phyloP scores from a whole-genome alignment of 768 basidiomycete genomes.

The Kwoniella heveanensis region DNA sequence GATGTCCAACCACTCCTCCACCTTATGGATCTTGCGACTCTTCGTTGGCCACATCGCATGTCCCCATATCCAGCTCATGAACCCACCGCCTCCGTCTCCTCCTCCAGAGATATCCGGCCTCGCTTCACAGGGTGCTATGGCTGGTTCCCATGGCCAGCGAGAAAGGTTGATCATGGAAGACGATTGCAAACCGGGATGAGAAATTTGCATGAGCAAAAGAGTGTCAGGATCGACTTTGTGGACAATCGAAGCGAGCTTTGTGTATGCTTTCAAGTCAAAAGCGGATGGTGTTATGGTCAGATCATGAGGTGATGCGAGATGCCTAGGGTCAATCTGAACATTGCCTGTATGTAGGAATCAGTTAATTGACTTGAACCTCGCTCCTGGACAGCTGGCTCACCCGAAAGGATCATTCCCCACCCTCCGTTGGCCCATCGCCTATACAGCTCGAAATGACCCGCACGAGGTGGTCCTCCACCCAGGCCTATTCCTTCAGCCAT shows the following conservation, averaged over 20 bases:
- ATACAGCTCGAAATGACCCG: conserved; percentile 68
- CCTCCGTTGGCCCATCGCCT: conserved; percentile 69
- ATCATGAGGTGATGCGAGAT: conserved; percentile 42
- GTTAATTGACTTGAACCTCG: too few relatives aligned
- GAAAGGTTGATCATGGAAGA: conserved; percentile 69
- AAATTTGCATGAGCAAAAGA: conserved; percentile 78
- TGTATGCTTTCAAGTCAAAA: conserved; percentile 28
- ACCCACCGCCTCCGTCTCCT: conserved; percentile 26
- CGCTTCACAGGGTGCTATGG: conserved; percentile 70
- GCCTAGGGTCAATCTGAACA: conserved; percentile 48
- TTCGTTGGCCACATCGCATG: conserved; percentile 64
- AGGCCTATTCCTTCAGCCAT: conserved; percentile 83
- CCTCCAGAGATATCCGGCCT: conserved; percentile 32
- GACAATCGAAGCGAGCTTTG: conserved; percentile 14
- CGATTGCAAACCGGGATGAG: conserved; percentile 78
- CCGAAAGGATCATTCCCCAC: conserved; percentile 89
- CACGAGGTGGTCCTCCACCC: conserved; percentile 72
- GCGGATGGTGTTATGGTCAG: conserved; percentile 23
- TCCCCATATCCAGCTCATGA: conserved; percentile 59
- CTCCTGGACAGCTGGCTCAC: too few relatives aligned
- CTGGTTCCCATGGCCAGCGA: conserved; percentile 63
- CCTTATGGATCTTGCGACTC: conserved; percentile 55
- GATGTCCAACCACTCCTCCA: conserved; percentile 70
- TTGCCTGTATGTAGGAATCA: conserved; percentile 61
- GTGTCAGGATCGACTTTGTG: conserved; percentile 25